These are phyloP conservation scores for Plasmodium fragile DNA, from an alignment of 169 alveolate species.

Conservation along the genomic window DNA sequence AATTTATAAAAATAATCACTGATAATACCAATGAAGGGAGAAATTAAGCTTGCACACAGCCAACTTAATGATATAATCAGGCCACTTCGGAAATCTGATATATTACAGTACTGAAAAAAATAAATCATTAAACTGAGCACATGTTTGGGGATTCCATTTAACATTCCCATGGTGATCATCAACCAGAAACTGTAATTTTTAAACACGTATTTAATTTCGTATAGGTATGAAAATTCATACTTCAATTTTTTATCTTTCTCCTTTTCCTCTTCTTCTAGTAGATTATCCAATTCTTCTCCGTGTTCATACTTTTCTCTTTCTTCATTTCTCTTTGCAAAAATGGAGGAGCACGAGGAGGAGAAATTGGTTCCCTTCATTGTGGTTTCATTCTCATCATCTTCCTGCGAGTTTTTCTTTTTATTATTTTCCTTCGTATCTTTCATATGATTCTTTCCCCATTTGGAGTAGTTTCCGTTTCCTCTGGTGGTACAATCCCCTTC, in stretches of 20 bases:
- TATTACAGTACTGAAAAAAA: slow-evolving; percentile 82
- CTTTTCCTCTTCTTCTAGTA: slow-evolving; percentile 9
- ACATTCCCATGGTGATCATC: slow-evolving; percentile 79
- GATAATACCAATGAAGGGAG: slow-evolving; percentile 81
- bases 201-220: slow-evolving; percentile 76
- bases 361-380: neutral
- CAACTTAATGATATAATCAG: slow-evolving; percentile 79
- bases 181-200: slow-evolving; percentile 81
- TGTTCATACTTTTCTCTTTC: slow-evolving; percentile 14
- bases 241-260: slow-evolving; percentile 21
- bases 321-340: slow-evolving; percentile 21
- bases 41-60: slow-evolving; percentile 80
- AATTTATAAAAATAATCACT: slow-evolving; percentile 78
- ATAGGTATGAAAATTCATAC: slow-evolving; percentile 63
- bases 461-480: neutral
- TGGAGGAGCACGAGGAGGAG: neutral
- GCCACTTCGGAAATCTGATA: slow-evolving; percentile 79
- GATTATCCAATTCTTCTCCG: slow-evolving; percentile 10
- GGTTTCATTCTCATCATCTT: neutral
- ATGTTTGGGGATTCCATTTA: slow-evolving; percentile 82
- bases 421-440: neutral
- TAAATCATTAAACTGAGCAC: slow-evolving; percentile 79
- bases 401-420: neutral
- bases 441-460: neutral
- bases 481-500: neutral